Evolutionary conservation across 2,329 filamentous ascomycete species (phyloP).

Genomic region (Hypoxylon sp.): DNA sequence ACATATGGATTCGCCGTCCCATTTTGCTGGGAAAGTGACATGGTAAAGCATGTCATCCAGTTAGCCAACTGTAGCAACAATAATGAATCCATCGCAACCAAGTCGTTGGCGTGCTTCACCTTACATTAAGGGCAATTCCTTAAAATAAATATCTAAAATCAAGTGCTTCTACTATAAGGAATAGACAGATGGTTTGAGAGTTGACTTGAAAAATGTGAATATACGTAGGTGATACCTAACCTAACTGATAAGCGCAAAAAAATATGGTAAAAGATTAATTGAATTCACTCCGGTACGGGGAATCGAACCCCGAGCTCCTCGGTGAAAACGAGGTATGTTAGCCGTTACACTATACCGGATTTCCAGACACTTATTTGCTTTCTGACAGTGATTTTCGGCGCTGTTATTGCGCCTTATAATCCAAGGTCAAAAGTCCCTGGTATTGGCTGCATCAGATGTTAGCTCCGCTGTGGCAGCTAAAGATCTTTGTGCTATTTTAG

Average conservation of each 20-base stretch:
- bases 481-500: slow-evolving; percentile 20
- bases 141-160: not conserved
- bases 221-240: too few relatives aligned
- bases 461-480: slow-evolving; percentile 8
- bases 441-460: slow-evolving; percentile 10
- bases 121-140: not conserved
- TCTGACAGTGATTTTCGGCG: not conserved
- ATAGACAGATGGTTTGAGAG: not conserved
- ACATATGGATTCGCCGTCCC: too few relatives aligned
- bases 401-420: slow-evolving; percentile 16
- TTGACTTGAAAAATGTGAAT: not conserved
- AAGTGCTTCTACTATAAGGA: not conserved
- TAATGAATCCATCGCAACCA: too few relatives aligned
- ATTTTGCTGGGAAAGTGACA: too few relatives aligned
- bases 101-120: too few relatives aligned
- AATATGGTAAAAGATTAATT: slow-evolving; percentile 10
- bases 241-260: slow-evolving; percentile 1
- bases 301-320: slow-evolving; percentile 49
- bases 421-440: not conserved
- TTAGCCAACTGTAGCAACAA: too few relatives aligned
- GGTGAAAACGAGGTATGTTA: slow-evolving; percentile 49
- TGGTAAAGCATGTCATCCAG: too few relatives aligned
- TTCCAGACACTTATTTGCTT: not conserved
- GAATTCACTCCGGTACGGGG: slow-evolving; percentile 44
- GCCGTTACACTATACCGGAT: slow-evolving; percentile 48